These are phyloP conservation scores for Candida koratica DNA, from an alignment of 805 yeast species.

Conservation along the genomic window DNA sequence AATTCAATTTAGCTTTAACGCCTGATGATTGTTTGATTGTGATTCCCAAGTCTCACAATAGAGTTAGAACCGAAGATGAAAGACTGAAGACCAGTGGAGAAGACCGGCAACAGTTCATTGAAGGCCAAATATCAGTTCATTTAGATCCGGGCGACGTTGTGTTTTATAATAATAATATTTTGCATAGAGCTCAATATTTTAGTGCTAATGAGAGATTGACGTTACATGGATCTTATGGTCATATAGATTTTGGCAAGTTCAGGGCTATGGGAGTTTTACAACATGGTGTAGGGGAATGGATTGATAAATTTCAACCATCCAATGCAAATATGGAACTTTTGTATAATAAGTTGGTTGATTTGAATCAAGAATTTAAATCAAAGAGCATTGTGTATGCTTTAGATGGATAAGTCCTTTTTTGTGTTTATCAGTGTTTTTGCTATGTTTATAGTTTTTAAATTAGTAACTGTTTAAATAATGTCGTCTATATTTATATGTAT, in stretches of 20 bases:
- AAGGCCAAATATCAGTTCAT: slow-evolving; percentile 38
- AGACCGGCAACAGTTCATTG: slow-evolving; percentile 31
- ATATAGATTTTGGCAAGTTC: slow-evolving; percentile 34
- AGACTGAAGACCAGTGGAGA: slow-evolving; percentile 35
- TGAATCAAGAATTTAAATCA: slow-evolving; percentile 30
- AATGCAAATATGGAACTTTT: slow-evolving; percentile 27
- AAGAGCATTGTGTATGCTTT: slow-evolving; percentile 36
- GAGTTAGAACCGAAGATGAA: slow-evolving; percentile 44
- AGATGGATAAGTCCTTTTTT: slow-evolving; percentile 23
- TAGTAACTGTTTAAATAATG: too few relatives aligned
- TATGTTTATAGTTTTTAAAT: too few relatives aligned
- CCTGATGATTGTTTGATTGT: slow-evolving; percentile 46
- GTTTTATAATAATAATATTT: slow-evolving; percentile 47
- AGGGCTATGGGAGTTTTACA: slow-evolving; percentile 52
- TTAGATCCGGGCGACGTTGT: slow-evolving; percentile 49
- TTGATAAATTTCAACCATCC: slow-evolving; percentile 30
- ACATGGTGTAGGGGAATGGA: slow-evolving; percentile 50
- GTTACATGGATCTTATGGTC: slow-evolving; percentile 50
- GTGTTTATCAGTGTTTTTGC: too few relatives aligned
- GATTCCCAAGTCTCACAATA: slow-evolving; percentile 44
- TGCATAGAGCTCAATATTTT: slow-evolving; percentile 45
- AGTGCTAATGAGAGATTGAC: slow-evolving; percentile 40
- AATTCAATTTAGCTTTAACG: slow-evolving; percentile 48
- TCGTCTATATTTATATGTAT: too few relatives aligned
- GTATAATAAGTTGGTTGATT: slow-evolving; percentile 24